A percentile compares a stretch with the other conserved stretches of the same genome.
phyloP scores from a whole-genome alignment of 805 yeast species.

The Ogataea henricii region DNA sequence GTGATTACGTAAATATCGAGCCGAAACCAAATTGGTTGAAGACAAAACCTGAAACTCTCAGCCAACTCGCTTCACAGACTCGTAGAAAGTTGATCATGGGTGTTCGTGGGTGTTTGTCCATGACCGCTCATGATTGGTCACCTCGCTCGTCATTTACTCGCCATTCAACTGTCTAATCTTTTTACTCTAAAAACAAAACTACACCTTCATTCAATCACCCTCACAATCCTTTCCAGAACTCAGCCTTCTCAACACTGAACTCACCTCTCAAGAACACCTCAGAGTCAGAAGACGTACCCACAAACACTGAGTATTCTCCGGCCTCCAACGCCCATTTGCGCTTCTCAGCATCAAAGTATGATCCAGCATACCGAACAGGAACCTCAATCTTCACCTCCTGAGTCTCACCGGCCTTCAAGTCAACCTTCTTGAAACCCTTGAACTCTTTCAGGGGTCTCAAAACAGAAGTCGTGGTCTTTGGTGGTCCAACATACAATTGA shows the following conservation, averaged over 20 bases:
- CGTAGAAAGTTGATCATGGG: no score
- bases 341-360: conserved; percentile 53
- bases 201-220: no score
- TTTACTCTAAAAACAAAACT: no score
- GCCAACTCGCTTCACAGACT: no score
- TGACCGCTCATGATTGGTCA: no score
- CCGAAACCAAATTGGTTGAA: no score
- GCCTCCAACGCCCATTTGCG: conserved; percentile 53
- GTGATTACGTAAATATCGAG: no score
- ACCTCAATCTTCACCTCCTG: conserved; percentile 40
- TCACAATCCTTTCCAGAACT: conserved; percentile 3
- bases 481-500: conserved; percentile 51
- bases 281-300: conserved; percentile 40
- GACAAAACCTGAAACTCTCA: no score
- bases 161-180: no score
- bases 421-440: conserved; percentile 56
- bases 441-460: conserved; percentile 59
- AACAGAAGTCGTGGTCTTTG: conserved; percentile 37
- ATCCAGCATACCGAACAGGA: conserved; percentile 51
- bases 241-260: neutral
- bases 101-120: no score
- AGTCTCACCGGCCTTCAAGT: conserved; percentile 46
- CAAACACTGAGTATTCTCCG: conserved; percentile 51
- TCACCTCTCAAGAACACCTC: conserved; percentile 6
- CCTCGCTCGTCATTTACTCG: neutral